Evolutionary conservation across 2,329 filamentous ascomycete species (phyloP), one percentile per base, ranked within the genome.

Genomic region (Ophiostoma perfectum): DNA sequence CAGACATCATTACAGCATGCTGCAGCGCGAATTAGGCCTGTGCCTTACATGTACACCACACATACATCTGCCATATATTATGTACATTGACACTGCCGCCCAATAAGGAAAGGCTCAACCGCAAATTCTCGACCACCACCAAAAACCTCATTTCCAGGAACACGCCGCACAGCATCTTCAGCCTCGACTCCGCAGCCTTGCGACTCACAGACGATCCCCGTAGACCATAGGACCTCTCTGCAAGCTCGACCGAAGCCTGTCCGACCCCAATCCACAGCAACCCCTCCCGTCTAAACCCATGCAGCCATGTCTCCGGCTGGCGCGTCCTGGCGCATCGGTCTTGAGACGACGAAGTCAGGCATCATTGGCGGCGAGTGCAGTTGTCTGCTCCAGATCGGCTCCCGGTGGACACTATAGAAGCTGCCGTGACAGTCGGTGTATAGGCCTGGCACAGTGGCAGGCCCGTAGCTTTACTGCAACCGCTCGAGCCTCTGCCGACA

Each of bases 231-330:
- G 0, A 18, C 38, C 18, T 5, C n/a, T 63, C 39, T 9, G 3
- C 52, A 36, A 8, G 8, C 5, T 36, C 18, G 4, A 27, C 11
- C 52, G 27, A 36, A 7, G 38, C 12, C 63, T 3, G 1, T 1
- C 9, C 8, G 41, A 2, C 1, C 18, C 44, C 63, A 11, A 42
- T 7, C n/a, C 36, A 52, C 62, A 5, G 14, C 6, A 16, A 49
- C 16, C 47, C 14, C 47, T 16, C 14, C 4, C 47, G 5, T 27
- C 11, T 18, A 4, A 39, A 58, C 72, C 74, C 68, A 78, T 77
- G 77, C 76, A 74, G 74, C 74, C 74, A 78, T 78, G 76, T 73
- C 72, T 76, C 70, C 73, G 73, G 71, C 72, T 73, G 71, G 72
- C 73, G 71, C 73, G 72, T 69, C 72, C 70, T 70, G 72, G 72